Conservation (phyloP, 108 stramenopile species). For the Fragilaria radians region DNA sequence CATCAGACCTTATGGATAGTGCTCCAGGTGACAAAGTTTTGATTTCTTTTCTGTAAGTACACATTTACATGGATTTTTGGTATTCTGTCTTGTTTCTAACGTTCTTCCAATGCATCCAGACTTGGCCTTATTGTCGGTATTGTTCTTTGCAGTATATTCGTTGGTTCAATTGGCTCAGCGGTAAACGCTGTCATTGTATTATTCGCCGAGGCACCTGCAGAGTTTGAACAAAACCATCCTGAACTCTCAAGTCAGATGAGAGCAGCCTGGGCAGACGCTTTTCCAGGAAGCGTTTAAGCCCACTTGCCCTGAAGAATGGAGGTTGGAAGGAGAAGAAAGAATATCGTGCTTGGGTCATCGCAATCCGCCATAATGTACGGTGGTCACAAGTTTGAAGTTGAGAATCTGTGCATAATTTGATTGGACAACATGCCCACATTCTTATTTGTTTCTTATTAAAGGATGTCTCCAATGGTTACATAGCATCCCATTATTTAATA, state of each 20-base stretch:
- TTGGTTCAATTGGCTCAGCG: conserved; percentile 68
- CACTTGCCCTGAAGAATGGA: too few relatives aligned
- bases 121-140: conserved; percentile 70
- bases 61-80: neutral
- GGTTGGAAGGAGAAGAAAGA: too few relatives aligned
- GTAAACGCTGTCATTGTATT: conserved; percentile 87
- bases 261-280: conserved; percentile 51
- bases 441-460: too few relatives aligned
- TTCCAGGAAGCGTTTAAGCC: conserved; percentile 33
- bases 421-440: too few relatives aligned
- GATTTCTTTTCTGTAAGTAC: conserved; percentile 38
- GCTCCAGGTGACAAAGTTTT: conserved; percentile 18
- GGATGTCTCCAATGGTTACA: too few relatives aligned
- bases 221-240: conserved; percentile 80
- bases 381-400: too few relatives aligned
- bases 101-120: neutral
- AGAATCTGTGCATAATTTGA: too few relatives aligned
- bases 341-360: too few relatives aligned
- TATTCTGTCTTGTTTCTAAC: neutral
- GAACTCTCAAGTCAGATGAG: conserved; percentile 67
- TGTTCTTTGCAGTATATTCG: conserved; percentile 55
- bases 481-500: too few relatives aligned
- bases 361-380: too few relatives aligned
- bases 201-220: conserved; percentile 84
- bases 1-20: conserved; percentile 36